Evolutionary conservation across 2,329 filamentous ascomycete species (phyloP).

Genomic region (Aspergillus niger): DNA sequence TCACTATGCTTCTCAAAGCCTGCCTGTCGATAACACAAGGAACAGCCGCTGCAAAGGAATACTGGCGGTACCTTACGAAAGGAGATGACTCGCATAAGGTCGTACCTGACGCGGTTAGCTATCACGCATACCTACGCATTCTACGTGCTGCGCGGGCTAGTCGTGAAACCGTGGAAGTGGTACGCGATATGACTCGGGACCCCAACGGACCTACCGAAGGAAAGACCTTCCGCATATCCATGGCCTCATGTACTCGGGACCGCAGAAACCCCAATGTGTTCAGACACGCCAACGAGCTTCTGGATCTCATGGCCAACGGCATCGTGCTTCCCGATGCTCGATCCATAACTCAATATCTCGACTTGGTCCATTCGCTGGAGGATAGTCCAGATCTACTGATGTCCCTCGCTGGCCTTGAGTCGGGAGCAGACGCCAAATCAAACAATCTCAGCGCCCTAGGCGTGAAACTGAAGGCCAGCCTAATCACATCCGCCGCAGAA

Average conservation of each 20-base stretch:
- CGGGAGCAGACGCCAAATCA: conserved; percentile 12
- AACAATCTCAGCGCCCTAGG: conserved; percentile 28
- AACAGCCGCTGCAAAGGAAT: conserved; percentile 65
- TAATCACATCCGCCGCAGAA: conserved; percentile 27
- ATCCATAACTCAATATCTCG: conserved; percentile 33
- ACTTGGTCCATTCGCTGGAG: conserved; percentile 28
- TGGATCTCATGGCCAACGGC: conserved; percentile 61
- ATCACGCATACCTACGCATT: conserved; percentile 67
- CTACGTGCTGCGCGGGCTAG: conserved; percentile 69
- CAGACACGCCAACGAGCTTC: conserved; percentile 62
- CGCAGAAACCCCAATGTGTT: conserved; percentile 73
- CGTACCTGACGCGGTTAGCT: conserved; percentile 71
- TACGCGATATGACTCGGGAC: conserved; percentile 54
- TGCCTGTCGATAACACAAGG: conserved; percentile 60
- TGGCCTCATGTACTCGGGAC: conserved; percentile 74
- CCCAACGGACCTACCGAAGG: conserved; percentile 48
- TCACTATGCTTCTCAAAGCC: conserved; percentile 70
- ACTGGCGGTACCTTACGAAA: conserved; percentile 74
- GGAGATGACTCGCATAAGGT: conserved; percentile 53
- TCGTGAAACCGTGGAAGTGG: conserved; percentile 58
- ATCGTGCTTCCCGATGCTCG: conserved; percentile 34
- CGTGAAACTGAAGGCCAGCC: conserved; percentile 28
- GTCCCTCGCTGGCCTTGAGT: conserved; percentile 29
- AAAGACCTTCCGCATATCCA: conserved; percentile 69
- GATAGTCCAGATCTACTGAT: conserved; percentile 33